Conservation (phyloP, 495 filamentous ascomycete species). For the Cercophora scortea region DNA sequence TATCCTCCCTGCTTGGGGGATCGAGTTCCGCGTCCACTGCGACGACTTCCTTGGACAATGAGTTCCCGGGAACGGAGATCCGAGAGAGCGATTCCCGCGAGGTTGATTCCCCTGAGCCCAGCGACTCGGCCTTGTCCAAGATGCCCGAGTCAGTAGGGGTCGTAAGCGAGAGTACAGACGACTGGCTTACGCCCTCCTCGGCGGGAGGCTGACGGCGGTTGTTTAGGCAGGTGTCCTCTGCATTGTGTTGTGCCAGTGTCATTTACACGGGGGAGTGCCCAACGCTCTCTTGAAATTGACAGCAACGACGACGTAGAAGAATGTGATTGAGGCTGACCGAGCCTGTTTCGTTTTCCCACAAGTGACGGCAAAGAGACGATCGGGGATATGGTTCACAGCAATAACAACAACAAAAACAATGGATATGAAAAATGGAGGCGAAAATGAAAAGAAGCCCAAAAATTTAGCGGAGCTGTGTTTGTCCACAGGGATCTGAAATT, state of each 20-base stretch:
- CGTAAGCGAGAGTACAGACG: too few relatives aligned
- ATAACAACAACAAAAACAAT: neutral
- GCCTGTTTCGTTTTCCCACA: neutral
- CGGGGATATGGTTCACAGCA: neutral
- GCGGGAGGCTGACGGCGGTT: constrained; percentile 17
- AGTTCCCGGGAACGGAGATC: neutral
- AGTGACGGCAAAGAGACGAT: neutral
- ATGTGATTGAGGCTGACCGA: neutral
- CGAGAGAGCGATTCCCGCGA: neutral
- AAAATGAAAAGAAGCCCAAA: neutral
- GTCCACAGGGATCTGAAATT: neutral
- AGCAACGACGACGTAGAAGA: too few relatives aligned
- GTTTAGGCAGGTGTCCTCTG: constrained; percentile 38
- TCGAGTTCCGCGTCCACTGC: neutral
- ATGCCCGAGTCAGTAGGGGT: neutral
- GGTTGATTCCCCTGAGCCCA: neutral
- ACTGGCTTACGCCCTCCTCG: too few relatives aligned
- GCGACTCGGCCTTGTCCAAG: neutral
- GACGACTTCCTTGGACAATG: neutral
- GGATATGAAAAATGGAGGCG: neutral
- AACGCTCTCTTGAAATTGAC: neutral
- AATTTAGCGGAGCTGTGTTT: neutral
- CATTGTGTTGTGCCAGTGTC: constrained; percentile 20
- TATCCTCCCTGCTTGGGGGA: neutral
- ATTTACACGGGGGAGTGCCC: constrained; percentile 6